Percentiles rank a stretch among this genome's conserved stretches.
These are phyloP conservation scores for Penicillium sp. DNA, from an alignment of 2,329 filamentous ascomycete genomes.

Conservation along the genomic window DNA sequence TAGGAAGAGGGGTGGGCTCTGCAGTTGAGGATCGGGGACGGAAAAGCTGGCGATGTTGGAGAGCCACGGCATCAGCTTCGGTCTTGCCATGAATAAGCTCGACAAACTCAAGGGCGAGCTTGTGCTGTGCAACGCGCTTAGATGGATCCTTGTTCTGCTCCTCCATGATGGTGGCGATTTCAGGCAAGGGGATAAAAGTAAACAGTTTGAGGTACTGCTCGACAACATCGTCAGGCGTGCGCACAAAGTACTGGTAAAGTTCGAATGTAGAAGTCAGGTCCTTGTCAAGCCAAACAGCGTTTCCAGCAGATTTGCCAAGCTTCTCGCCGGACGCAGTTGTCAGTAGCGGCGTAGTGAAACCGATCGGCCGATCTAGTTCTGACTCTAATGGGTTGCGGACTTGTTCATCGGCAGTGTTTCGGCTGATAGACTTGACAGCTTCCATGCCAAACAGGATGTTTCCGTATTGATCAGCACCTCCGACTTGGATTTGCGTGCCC, in stretches of 20 bases:
- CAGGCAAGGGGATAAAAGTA: constrained; percentile 73
- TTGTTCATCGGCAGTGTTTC: constrained; percentile 40
- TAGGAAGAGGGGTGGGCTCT: constrained; percentile 34
- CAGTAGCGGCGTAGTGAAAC: constrained; percentile 86
- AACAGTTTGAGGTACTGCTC: constrained; percentile 82
- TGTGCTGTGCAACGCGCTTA: constrained; percentile 76
- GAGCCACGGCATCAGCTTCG: constrained; percentile 62
- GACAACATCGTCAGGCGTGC: constrained; percentile 76
- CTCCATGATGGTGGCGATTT: constrained; percentile 67
- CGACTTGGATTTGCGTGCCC: constrained; percentile 79
- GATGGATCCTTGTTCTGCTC: constrained; percentile 66
- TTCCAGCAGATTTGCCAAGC: constrained; percentile 91
- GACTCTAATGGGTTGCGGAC: constrained; percentile 37
- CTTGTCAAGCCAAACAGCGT: constrained; percentile 87
- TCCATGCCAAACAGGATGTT: constrained; percentile 93
- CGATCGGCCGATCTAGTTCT: constrained; percentile 59
- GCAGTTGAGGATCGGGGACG: constrained; percentile 33
- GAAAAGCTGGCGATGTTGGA: constrained; percentile 53
- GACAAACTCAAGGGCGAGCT: constrained; percentile 77
- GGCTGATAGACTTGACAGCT: constrained; percentile 71
- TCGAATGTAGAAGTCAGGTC: constrained; percentile 80
- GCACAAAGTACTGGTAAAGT: constrained; percentile 86
- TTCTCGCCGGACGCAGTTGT: constrained; percentile 84
- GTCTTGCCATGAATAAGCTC: constrained; percentile 71
- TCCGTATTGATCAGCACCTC: constrained; percentile 92